These are phyloP conservation scores for Capsicum rhomboideum DNA, from an alignment of 257 asterid species.

Conservation along the genomic window DNA sequence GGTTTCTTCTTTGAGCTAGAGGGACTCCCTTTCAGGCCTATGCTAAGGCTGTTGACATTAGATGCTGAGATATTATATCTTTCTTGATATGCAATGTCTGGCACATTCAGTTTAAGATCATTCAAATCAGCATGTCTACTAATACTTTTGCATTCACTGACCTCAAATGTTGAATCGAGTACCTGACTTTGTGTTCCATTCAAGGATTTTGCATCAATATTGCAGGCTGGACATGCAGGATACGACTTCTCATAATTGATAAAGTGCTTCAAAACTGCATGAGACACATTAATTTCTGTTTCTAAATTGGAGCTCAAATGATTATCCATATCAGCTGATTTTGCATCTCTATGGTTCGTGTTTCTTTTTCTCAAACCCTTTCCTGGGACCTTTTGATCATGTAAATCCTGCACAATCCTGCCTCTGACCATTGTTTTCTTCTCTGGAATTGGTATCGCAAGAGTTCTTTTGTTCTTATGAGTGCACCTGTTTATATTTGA, in stretches of 20 bases:
- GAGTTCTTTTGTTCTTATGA: background rate
- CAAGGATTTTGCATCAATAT: background rate
- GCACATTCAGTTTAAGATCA: background rate
- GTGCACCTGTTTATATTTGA: background rate
- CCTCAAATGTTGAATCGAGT: background rate
- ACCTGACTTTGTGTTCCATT: background rate
- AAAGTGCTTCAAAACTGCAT: background rate
- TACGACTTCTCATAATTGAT: background rate
- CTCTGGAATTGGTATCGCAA: constrained; percentile 4
- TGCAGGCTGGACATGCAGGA: background rate
- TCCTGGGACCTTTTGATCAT: background rate
- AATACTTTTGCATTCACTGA: background rate
- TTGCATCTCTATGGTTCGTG: background rate
- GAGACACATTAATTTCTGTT: background rate
- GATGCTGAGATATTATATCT: background rate
- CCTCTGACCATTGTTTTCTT: background rate
- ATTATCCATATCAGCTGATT: background rate
- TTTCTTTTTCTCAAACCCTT: background rate
- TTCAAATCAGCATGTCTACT: background rate
- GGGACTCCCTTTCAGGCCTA: background rate
- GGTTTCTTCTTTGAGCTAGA: background rate
- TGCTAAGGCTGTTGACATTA: background rate
- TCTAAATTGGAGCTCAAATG: background rate
- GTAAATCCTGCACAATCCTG: background rate
- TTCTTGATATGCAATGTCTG: background rate